Base-by-base conservation (phyloP, 2,329 filamentous ascomycete genomes). In the Monilinia fructicola region DNA sequence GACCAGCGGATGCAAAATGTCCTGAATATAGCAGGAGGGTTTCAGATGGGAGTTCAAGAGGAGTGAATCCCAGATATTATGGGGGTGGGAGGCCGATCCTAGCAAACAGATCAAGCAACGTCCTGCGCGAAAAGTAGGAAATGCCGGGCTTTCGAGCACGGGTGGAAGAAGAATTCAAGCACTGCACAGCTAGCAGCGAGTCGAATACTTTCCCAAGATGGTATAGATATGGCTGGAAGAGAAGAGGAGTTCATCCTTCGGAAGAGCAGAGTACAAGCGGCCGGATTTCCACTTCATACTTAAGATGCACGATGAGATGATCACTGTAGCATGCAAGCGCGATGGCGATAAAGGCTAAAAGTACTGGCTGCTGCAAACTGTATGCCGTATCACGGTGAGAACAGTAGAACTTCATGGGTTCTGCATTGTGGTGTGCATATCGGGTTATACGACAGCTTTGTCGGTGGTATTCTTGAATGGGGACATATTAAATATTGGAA, bases 381-480 rank as follows among this genome's bases (percentile, higher is more conserved):
- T 40, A 61, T 61, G 58, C 58, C 26, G 58, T 61, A 61, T 18
- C 28, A 61, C 58, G 44, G 58, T 61, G 58, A 61, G 58, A 50
- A 50, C 28, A 50, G 50, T 16, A 23, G 53, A 21, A 26, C 58
- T 26, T 40, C 58, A 50, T 61, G 58, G 44, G 26, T 50, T 61
- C 44, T 61, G 44, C 44, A 61, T 61, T 50, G 44, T 26, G 44
- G 58, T 61, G 58, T 61, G 58, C 58, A 61, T 61, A 50, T 61
- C 58, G 58, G 58, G 58, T 61, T 38, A 61, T 61, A 61, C 58
- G 58, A 61, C 44, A 50, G 58, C 44, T 61, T 61, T 61, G 58
- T 61, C 44, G 44, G 58, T 40, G 58, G 28, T 23, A 61, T 61
- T 50, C 26, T 50, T 11, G n/a, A 38, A 50, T 31, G 58, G 9